These are phyloP conservation scores for Allium cepa DNA, from an alignment of 106 monocot species.

Conservation along the genomic window DNA sequence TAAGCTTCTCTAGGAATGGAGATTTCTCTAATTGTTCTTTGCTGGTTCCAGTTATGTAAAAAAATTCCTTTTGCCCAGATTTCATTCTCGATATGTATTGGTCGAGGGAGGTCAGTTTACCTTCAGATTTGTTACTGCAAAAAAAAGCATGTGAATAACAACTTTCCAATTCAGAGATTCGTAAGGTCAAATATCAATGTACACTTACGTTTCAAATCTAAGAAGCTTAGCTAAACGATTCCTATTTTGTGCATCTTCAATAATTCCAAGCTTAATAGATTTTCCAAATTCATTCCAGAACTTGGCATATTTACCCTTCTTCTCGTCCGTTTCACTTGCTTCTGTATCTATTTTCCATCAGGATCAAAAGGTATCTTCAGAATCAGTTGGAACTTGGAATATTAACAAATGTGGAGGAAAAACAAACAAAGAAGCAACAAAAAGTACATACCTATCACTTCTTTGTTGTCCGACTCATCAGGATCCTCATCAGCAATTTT, in stretches of 20 bases:
- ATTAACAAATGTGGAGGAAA: too few relatives aligned
- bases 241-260: slow-evolving; percentile 97
- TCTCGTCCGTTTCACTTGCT: slow-evolving; percentile 60
- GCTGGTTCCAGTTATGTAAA: slow-evolving; percentile 96
- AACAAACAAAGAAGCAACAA: background rate
- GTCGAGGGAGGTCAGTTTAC: slow-evolving; percentile 84
- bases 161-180: background rate
- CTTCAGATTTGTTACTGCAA: slow-evolving; percentile 89
- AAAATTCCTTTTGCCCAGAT: slow-evolving; percentile 84
- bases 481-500: slow-evolving; percentile 93
- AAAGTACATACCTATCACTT: slow-evolving; percentile 39
- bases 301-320: slow-evolving; percentile 85
- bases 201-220: slow-evolving; percentile 80
- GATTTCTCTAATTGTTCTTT: slow-evolving; percentile 98
- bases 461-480: slow-evolving; percentile 70
- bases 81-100: slow-evolving; percentile 99
- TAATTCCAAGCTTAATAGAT: slow-evolving; percentile 95
- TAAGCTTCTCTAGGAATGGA: slow-evolving; percentile 96
- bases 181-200: background rate
- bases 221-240: slow-evolving; percentile 95
- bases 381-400: too few relatives aligned
- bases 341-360: slow-evolving; percentile 29
- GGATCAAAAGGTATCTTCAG: too few relatives aligned
- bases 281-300: slow-evolving; percentile 99
- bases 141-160: background rate